Conservation (phyloP, 371 early-diverging fungal genomes). For the Lichtheimia hyalospora region DNA sequence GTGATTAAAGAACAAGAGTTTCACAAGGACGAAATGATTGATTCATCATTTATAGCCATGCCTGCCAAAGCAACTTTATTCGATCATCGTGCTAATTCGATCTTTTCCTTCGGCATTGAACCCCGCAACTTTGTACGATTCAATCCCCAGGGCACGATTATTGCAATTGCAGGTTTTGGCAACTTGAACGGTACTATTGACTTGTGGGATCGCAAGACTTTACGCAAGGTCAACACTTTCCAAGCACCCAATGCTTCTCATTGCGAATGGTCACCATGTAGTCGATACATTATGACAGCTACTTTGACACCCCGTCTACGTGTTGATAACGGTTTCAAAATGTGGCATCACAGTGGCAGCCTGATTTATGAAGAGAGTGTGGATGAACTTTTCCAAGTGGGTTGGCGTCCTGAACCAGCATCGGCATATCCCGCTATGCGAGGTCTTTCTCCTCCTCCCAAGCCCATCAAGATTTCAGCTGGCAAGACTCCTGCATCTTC, state of each 20-base stretch:
- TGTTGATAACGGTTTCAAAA: slow-evolving; percentile 95
- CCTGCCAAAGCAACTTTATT: slow-evolving; percentile 91
- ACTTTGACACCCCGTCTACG: slow-evolving; percentile 91
- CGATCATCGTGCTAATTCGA: slow-evolving; percentile 82
- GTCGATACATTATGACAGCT: slow-evolving; percentile 88
- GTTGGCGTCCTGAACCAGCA: slow-evolving; percentile 68
- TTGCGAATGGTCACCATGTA: slow-evolving; percentile 93
- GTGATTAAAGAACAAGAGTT: slow-evolving; percentile 8
- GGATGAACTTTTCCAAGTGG: slow-evolving; percentile 88
- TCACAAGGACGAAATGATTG: not conserved
- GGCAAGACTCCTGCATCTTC: slow-evolving; percentile 23
- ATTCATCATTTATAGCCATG: slow-evolving; percentile 53
- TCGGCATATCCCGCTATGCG: slow-evolving; percentile 71
- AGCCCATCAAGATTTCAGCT: slow-evolving; percentile 40
- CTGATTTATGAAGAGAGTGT: slow-evolving; percentile 73
- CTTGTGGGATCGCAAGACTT: slow-evolving; percentile 86
- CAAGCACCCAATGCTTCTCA: slow-evolving; percentile 81
- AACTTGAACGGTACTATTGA: slow-evolving; percentile 94
- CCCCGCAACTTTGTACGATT: slow-evolving; percentile 88
- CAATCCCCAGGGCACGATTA: slow-evolving; percentile 87
- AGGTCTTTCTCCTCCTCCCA: slow-evolving; percentile 66
- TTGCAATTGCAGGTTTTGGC: slow-evolving; percentile 92
- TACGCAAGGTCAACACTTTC: slow-evolving; percentile 78
- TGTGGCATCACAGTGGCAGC: slow-evolving; percentile 95
- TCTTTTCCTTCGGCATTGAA: slow-evolving; percentile 83